phyloP scores from a whole-genome alignment of 495 filamentous ascomycete species.

The Copromyces sp. region DNA sequence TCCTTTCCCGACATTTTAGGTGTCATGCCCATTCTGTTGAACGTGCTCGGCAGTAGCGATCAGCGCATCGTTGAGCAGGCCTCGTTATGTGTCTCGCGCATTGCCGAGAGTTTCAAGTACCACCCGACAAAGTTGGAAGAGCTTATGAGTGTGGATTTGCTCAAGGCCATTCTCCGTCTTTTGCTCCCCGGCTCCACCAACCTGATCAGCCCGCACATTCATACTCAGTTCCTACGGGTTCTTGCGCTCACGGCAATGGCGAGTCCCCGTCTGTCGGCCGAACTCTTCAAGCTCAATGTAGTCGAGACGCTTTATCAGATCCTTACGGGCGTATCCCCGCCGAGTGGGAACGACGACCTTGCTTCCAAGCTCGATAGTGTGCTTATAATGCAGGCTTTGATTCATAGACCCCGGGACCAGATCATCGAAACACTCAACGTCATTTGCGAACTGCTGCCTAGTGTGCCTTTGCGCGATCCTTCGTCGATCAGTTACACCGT shows the following conservation, averaged over 20 bases:
- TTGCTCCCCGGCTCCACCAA: conserved; percentile 93
- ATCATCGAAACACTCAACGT: conserved; percentile 96
- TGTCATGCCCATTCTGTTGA: conserved; percentile 90
- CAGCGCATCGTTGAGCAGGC: conserved; percentile 96
- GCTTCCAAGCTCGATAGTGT: conserved; percentile 93
- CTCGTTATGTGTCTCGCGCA: conserved; percentile 89
- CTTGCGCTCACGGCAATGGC: conserved; percentile 79
- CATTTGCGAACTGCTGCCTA: conserved; percentile 88
- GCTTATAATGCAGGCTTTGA: conserved; percentile 96
- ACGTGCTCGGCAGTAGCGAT: conserved; percentile 83
- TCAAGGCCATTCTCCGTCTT: conserved; percentile 79
- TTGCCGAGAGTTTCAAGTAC: conserved; percentile 92
- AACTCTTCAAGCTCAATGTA: conserved; percentile 91
- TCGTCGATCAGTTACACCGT: conserved; percentile 40
- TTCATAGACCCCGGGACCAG: conserved; percentile 93
- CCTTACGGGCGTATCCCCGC: conserved; percentile 88
- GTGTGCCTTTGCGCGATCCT: conserved; percentile 42
- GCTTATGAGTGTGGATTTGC: conserved; percentile 74
- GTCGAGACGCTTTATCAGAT: conserved; percentile 98
- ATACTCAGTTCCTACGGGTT: conserved; percentile 91
- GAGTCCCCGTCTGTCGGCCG: conserved; percentile 77
- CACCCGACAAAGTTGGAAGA: conserved; percentile 82
- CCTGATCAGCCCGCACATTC: conserved; percentile 86
- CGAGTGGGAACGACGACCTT: conserved; percentile 65
- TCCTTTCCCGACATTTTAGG: conserved; percentile 80